A percentile compares a stretch with the other conserved stretches of the same genome.
phyloP scores from a whole-genome alignment of 192 early-diverging fungal species.

The Umbelopsis sp. region DNA sequence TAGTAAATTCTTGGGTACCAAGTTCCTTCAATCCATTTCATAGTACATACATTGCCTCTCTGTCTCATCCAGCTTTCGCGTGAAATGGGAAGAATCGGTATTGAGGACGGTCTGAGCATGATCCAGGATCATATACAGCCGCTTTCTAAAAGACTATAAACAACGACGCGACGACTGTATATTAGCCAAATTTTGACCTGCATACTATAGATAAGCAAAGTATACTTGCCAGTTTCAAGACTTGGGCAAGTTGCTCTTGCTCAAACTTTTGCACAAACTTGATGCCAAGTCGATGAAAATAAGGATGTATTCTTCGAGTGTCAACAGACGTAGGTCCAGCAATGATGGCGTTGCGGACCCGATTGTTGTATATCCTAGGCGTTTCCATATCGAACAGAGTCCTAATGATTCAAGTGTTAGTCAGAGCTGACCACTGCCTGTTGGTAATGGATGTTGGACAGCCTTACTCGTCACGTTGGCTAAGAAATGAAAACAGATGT shows the following conservation, averaged over 20 bases:
- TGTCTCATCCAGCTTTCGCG: constrained; percentile 50
- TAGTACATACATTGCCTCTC: constrained; percentile 45
- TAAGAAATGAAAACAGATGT: background rate
- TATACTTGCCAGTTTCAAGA: constrained; percentile 35
- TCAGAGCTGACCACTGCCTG: background rate
- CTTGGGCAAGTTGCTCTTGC: constrained; percentile 22
- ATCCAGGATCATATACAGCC: constrained; percentile 48
- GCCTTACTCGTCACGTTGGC: background rate
- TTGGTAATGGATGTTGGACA: background rate
- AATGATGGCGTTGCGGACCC: constrained; percentile 37
- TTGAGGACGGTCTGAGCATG: constrained; percentile 45
- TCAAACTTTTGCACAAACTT: constrained; percentile 35
- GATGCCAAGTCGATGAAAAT: constrained; percentile 42
- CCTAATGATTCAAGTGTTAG: constrained; percentile 6
- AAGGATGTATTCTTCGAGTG: constrained; percentile 40
- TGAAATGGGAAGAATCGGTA: constrained; percentile 39
- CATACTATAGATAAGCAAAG: background rate
- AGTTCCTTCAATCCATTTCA: background rate
- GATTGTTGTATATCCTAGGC: constrained; percentile 36
- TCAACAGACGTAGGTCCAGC: constrained; percentile 41
- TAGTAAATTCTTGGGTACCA: too few species aligned
- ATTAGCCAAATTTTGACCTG: background rate
- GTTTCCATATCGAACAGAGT: constrained; percentile 33
- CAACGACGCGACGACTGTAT: background rate
- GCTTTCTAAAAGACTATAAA: constrained; percentile 42